Base-by-base conservation (phyloP, 257 asterid genomes). In the Anisodus tanguticus region DNA sequence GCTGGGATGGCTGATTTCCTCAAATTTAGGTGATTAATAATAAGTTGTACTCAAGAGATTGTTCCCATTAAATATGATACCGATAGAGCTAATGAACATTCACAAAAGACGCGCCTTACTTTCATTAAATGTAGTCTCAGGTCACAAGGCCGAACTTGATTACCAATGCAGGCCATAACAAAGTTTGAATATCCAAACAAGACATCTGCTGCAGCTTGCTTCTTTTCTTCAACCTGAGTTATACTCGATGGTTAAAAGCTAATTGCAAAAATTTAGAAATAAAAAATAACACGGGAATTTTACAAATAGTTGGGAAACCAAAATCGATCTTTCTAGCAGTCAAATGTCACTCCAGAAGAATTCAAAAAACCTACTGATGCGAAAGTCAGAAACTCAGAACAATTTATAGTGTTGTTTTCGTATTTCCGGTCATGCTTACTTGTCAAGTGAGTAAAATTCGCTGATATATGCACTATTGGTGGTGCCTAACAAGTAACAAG, bases 171-270 rank as follows among this genome's bases (percentile, higher is more conserved):
- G 2, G 92, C 97, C 91, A 94, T 87, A 47, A 91, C 97, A 88
- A 95, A 94, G 84, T 87, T 93, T 51, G 99, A 95, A 82, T 95
- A 95, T 41, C 90, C 91, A 88, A 88, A 92, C 90, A 93, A 64
- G 82, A 93, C 99, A 90, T 95, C 98, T 55, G 98, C 94, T 83
- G 99, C 97, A 84, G 98, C 98, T 90, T 91, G 97, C 91, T 91
- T 95, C 93, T 91, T 93, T 85, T 92, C 97, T 85, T 93, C 93
- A 78, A 64, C 86, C 99, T 94, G 88, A 60, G 76, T 78, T 51
- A 39, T 55, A 31, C 49, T 11, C 70, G 8, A 57, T 54, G 62
- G 72, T 22, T 22, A 22, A 22, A 22, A 22, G 26, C 26, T 22
- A 22, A 22, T 22, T 22, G 26, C 26, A 22, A 22, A 22, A 22